Evolutionary conservation across 2,329 filamentous ascomycete genomes (phyloP).

Genomic region (Arthroderma sp.): DNA sequence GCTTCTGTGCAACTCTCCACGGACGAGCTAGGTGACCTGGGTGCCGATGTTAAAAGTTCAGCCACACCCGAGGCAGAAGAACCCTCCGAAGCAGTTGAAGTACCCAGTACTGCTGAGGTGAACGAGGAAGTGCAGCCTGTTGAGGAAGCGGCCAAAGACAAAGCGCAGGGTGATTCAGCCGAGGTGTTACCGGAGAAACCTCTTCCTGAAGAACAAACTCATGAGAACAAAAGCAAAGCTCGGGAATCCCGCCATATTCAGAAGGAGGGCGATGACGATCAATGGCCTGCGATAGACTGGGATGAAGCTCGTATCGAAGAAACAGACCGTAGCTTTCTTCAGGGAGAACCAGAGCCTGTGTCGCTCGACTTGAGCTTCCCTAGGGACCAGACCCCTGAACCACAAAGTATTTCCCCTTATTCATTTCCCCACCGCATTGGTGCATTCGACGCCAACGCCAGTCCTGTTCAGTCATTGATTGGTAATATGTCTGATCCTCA

Average conservation of each 20-base stretch:
- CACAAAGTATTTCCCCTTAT: conserved; percentile 2
- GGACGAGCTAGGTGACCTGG: not conserved
- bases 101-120: not conserved
- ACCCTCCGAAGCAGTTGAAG: not conserved
- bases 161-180: no score
- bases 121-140: not conserved
- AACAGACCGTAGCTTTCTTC: no score
- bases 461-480: no score
- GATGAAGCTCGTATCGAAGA: conserved; percentile 11
- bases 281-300: conserved; percentile 28
- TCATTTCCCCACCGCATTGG: no score
- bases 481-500: no score
- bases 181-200: no score
- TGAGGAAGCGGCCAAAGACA: no score
- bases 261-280: conserved; percentile 17
- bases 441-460: no score
- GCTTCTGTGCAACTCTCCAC: not conserved
- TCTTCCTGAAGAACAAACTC: no score
- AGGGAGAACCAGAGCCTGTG: conserved; percentile 5
- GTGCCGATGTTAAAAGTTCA: not conserved
- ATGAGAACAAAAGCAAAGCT: not conserved
- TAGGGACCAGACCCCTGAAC: conserved; percentile 5
- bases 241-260: not conserved
- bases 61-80: not conserved
- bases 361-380: conserved; percentile 11